Conservation (phyloP, 2,329 filamentous ascomycete species). For the Torrubiella hemipterigena region DNA sequence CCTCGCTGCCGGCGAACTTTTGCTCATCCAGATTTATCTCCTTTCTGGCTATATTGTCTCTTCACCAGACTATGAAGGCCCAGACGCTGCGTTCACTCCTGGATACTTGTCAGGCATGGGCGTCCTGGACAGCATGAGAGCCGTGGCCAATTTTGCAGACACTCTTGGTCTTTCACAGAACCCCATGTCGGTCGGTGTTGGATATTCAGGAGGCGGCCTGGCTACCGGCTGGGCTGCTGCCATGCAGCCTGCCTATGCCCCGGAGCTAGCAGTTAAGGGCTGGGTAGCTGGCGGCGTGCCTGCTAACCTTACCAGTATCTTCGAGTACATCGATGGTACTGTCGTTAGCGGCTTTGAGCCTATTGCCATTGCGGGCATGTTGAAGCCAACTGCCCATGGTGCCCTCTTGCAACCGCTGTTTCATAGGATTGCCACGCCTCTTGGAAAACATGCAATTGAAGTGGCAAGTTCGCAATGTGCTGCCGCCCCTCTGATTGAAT, state of each 20-base stretch:
- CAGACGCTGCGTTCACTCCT: background rate
- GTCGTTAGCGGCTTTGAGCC: slow-evolving; percentile 1
- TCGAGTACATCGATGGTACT: background rate
- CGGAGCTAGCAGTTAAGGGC: slow-evolving; percentile 2
- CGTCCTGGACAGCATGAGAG: background rate
- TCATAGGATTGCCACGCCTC: slow-evolving; percentile 1
- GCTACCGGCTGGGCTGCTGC: slow-evolving; percentile 3
- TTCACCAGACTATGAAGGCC: background rate
- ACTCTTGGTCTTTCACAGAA: background rate
- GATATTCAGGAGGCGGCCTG: slow-evolving; percentile 3
- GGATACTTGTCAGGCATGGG: background rate
- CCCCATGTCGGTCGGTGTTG: slow-evolving; percentile 1
- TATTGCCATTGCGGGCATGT: slow-evolving; percentile 18
- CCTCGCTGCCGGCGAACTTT: no score
- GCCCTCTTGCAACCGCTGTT: slow-evolving; percentile 2
- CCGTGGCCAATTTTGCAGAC: background rate
- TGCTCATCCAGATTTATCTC: background rate
- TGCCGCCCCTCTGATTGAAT: slow-evolving; percentile 1
- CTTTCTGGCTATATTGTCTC: background rate
- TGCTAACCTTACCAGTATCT: background rate
- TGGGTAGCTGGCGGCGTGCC: slow-evolving; percentile 1
- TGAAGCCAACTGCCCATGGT: slow-evolving; percentile 3
- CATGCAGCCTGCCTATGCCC: slow-evolving; percentile 2
- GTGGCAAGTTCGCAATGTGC: slow-evolving; percentile 1
- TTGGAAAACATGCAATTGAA: background rate